phyloP scores from a whole-genome alignment of 73 alveolate genomes.

The Paramecium caudatum region DNA sequence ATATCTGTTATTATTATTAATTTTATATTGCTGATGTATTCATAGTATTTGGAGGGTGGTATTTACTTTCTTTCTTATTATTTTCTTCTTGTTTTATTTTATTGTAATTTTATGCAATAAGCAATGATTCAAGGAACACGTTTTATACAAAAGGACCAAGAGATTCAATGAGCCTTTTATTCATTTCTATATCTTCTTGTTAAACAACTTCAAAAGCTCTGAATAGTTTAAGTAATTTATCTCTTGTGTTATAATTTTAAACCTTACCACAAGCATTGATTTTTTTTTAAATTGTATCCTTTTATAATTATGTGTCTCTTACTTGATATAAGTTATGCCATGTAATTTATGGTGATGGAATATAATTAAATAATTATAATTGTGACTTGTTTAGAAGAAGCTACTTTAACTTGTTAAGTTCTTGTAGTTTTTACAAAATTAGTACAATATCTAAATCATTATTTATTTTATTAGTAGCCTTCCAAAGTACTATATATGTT shows the following conservation, averaged over 20 bases:
- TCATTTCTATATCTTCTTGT: background rate
- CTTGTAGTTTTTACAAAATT: background rate
- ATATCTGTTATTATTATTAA: too few relatives aligned
- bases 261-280: slow-evolving; percentile 10
- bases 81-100: background rate
- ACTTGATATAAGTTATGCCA: slow-evolving; percentile 36
- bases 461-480: background rate
- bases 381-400: background rate
- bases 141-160: background rate
- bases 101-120: background rate
- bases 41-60: background rate
- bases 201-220: background rate
- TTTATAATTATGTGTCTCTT: background rate
- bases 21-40: too few relatives aligned
- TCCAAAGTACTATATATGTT: background rate
- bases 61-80: background rate
- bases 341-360: slow-evolving; percentile 5
- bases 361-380: slow-evolving; percentile 11
- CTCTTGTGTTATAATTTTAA: background rate
- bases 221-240: background rate
- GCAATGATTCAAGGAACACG: background rate
- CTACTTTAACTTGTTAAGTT: background rate
- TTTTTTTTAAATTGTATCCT: slow-evolving; percentile 1
- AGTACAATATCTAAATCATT: slow-evolving; percentile 50
- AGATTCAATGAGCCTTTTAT: background rate